A percentile compares a stretch with the other conserved stretches of the same genome.
phyloP scores from a whole-genome alignment of 371 early-diverging fungal genomes.

The Mucor sp. region DNA sequence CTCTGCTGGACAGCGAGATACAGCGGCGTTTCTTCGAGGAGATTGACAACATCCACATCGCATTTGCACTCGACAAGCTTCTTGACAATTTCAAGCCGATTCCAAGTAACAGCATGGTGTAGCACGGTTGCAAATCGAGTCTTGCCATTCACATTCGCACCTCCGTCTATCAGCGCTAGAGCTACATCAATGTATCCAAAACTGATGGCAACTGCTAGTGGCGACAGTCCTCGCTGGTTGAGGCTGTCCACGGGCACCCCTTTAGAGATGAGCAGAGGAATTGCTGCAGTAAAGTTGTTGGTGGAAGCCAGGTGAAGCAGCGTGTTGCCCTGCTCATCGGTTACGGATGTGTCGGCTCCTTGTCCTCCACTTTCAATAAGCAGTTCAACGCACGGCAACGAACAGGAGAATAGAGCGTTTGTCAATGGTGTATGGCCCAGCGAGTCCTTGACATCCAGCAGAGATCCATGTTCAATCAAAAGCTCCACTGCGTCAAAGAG shows the following conservation, averaged over 20 bases:
- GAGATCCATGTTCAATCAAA: conserved; percentile 45
- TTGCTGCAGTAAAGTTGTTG: conserved; percentile 29
- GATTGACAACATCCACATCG: conserved; percentile 37
- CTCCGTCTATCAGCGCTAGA: conserved; percentile 24
- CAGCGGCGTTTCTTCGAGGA: conserved; percentile 47
- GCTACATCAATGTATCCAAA: conserved; percentile 31
- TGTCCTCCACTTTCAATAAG: conserved; percentile 25
- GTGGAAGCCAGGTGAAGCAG: conserved; percentile 54
- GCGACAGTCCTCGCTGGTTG: conserved; percentile 42
- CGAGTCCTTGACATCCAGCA: conserved; percentile 59
- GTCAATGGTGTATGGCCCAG: conserved; percentile 69
- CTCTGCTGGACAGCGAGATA: conserved; percentile 51
- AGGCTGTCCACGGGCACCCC: conserved; percentile 25
- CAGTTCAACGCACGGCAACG: conserved; percentile 30
- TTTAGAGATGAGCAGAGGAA: conserved; percentile 26
- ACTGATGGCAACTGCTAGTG: conserved; percentile 49
- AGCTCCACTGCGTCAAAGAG: conserved; percentile 45
- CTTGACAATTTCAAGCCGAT: conserved; percentile 41
- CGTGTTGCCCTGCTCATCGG: conserved; percentile 69
- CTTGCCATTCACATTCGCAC: conserved; percentile 40
- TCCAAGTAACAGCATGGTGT: conserved; percentile 53
- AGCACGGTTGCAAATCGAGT: conserved; percentile 38
- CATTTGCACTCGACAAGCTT: conserved; percentile 33
- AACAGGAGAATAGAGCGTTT: conserved; percentile 37
- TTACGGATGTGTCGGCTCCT: conserved; percentile 37